Evolutionary conservation across 2,329 filamentous ascomycete genomes (phyloP), one percentile per base, ranked within the genome.

Genomic region (Eurotiales sp.): DNA sequence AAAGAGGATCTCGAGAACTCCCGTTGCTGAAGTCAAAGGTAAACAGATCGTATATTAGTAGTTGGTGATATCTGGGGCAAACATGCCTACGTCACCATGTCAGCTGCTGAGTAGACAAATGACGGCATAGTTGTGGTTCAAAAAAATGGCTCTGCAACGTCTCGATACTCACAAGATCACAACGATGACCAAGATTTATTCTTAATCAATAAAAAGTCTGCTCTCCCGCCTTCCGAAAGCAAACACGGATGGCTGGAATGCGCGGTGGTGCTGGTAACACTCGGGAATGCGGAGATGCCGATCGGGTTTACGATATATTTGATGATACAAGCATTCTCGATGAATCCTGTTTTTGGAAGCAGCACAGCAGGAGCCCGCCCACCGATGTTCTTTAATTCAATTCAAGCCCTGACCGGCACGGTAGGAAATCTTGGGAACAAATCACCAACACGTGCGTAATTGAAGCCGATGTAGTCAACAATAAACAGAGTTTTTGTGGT

Each of bases 1-100:
- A n/a, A 49, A 30, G 46, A 42, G 47, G 50, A 44, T 36, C 44
- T 52, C 55, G n/a, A n/a, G 37, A 22, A 45, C 48, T 57, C 55
- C 41, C 30, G 41, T 41, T 32, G 15, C 45, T 40, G 21, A 34
- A 44, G 11, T 40, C 45, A 37, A n/a, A n/a, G n/a, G n/a, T n/a
- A n/a, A n/a, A n/a, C n/a, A n/a, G n/a, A n/a, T n/a, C n/a, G n/a
- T n/a, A n/a, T n/a, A n/a, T n/a, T n/a, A n/a, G n/a, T n/a, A 21
- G 15, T 15, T n/a, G 44, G 21, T 36, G 29, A 15, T 48, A 34
- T 27, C 23, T 27, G 29, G 22, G 1, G 34, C 30, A 19, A 39
- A 22, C 50, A 49, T 49, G 41, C 44, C 51, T 53, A 45, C 51
- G 46, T 53, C 45, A 53, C 46, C 37, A 32, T 32, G 46, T 44